Percentiles rank a stretch among this genome's conserved stretches.
Conservation (phyloP, 225 moss, liverwort and hornwort species). For the Pleurozium schreberi region DNA sequence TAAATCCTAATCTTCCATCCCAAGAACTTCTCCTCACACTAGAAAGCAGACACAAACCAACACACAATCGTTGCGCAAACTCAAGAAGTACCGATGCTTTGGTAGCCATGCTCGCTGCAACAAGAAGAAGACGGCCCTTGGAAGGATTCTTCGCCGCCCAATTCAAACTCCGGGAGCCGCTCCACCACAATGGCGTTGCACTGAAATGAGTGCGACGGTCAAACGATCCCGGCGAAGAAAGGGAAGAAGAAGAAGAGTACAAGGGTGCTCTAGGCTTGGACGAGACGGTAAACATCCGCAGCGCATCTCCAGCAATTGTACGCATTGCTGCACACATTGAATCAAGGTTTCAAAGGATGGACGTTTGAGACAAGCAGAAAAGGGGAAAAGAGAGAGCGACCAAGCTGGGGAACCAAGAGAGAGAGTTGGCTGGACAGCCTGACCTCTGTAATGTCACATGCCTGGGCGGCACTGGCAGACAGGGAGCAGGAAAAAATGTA, state of each 20-base stretch:
- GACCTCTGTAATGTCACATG: background rate
- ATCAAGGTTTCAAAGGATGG: background rate
- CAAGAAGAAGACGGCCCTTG: background rate
- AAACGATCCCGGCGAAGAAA: background rate
- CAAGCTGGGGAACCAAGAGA: background rate
- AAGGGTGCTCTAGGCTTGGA: background rate
- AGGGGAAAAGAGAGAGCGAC: background rate
- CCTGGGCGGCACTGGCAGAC: background rate
- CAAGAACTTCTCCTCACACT: background rate
- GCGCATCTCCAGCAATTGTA: background rate
- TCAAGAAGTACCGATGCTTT: background rate
- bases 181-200: background rate
- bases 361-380: background rate
- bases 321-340: background rate
- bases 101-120: conserved; percentile 1
- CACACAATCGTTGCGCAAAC: background rate
- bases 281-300: background rate
- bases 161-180: background rate
- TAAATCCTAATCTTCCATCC: background rate
- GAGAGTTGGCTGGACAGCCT: background rate
- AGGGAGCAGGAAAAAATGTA: background rate
- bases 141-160: background rate
- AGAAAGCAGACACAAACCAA: background rate
- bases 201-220: background rate
- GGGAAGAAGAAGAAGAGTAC: background rate